Percentiles rank a stretch among this genome's conserved stretches.
Evolutionary conservation across 2,329 filamentous ascomycete genomes (phyloP).

Genomic region (Fonsecaea erecta): DNA sequence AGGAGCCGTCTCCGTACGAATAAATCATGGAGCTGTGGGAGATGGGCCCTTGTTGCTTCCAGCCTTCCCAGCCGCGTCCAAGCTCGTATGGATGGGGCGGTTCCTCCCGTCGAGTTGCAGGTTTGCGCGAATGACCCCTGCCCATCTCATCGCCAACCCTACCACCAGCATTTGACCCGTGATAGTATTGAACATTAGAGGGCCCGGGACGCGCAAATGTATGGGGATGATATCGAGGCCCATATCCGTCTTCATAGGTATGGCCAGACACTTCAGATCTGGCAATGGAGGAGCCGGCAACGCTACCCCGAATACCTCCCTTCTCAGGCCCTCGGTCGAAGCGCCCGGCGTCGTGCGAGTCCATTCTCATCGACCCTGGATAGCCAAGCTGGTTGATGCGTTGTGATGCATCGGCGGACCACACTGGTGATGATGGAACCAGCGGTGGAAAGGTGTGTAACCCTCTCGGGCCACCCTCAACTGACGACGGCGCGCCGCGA

Average conservation of each 20-base stretch:
- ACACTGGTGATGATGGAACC: background rate
- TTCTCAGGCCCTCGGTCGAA: background rate
- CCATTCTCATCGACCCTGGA: background rate
- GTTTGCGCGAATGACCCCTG: background rate
- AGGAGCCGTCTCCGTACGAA: conserved; percentile 24
- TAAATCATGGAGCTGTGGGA: conserved; percentile 23
- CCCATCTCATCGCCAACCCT: background rate
- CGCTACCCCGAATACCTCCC: background rate
- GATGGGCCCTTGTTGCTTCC: conserved; percentile 12
- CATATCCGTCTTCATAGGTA: conserved; percentile 54
- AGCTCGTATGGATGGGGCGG: background rate
- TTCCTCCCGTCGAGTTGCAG: background rate
- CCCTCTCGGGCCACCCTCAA: background rate
- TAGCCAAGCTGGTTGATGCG: background rate
- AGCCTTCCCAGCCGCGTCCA: conserved; percentile 5
- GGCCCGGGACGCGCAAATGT: background rate
- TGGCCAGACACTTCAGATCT: conserved; percentile 39
- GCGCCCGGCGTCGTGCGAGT: background rate
- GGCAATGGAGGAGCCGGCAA: conserved; percentile 10
- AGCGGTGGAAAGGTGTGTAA: background rate
- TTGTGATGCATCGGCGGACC: background rate
- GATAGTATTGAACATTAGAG: background rate
- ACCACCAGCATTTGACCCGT: background rate
- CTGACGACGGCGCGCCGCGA: background rate
- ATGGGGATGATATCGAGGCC: conserved; percentile 48